A percentile compares a stretch with the other conserved stretches of the same genome.
These are phyloP conservation scores for Thraustochytrium striatum DNA, from an alignment of 352 stramenopile species.

Conservation along the genomic window DNA sequence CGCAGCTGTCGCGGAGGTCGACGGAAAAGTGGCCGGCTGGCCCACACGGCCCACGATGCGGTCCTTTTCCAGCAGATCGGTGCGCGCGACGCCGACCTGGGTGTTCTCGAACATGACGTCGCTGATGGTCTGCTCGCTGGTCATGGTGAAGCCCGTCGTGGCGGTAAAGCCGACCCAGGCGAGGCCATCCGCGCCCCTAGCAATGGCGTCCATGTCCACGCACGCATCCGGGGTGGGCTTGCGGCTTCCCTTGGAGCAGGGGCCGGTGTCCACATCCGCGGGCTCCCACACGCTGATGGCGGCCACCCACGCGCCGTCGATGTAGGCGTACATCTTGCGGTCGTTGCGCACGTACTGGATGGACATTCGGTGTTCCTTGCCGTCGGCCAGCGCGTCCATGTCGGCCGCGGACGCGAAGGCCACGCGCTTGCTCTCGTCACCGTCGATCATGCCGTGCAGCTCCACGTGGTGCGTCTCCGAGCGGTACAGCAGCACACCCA, in stretches of 20 bases:
- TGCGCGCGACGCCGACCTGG: background rate
- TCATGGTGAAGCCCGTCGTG: slow-evolving; percentile 1
- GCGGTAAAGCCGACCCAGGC: slow-evolving; percentile 36
- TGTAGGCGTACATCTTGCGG: slow-evolving; percentile 33
- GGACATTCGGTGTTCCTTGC: background rate
- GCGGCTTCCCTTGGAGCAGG: background rate
- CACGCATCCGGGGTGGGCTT: background rate
- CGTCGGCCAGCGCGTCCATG: background rate
- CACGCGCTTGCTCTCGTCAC: background rate
- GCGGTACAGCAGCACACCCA: slow-evolving; percentile 27
- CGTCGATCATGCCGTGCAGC: slow-evolving; percentile 26
- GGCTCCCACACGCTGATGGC: slow-evolving; percentile 31
- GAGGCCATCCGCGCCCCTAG: background rate
- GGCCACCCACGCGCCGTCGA: slow-evolving; percentile 6
- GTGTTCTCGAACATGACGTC: background rate
- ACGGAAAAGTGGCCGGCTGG: background rate
- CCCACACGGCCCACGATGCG: background rate
- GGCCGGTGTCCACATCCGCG: background rate
- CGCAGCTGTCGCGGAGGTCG: slow-evolving; percentile 31
- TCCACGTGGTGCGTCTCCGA: background rate
- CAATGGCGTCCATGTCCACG: slow-evolving; percentile 26
- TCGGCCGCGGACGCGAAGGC: background rate
- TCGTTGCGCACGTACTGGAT: slow-evolving; percentile 5
- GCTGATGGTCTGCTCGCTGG: background rate
- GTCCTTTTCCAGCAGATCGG: background rate